A percentile compares a stretch with the other conserved stretches of the same genome.
Evolutionary conservation across 179 eudicot species (phyloP).

Genomic region (Camellia oleifera): DNA sequence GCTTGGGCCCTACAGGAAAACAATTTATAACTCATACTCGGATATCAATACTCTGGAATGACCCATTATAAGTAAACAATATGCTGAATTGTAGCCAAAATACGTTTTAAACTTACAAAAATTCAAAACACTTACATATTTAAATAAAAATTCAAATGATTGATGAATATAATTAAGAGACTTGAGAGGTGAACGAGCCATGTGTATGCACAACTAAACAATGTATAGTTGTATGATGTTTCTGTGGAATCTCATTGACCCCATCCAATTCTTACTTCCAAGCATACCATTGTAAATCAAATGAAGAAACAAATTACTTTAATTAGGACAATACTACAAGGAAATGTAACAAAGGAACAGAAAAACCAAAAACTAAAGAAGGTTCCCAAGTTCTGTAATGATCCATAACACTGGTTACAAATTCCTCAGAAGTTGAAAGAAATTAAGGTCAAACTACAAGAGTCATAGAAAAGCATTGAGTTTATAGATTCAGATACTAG

Average conservation of each 20-base stretch:
- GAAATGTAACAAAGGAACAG: not conserved
- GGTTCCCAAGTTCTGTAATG: not conserved
- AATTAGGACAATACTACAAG: not conserved
- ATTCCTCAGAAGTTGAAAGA: not conserved
- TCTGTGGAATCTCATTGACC: not conserved
- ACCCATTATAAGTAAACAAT: not conserved
- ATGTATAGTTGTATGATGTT: not conserved
- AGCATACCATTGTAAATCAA: not conserved
- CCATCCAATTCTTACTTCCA: not conserved
- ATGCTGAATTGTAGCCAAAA: not conserved
- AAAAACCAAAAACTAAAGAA: not conserved
- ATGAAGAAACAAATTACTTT: not conserved
- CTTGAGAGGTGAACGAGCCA: not conserved
- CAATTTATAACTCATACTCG: conserved; percentile 6
- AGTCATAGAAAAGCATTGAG: not conserved
- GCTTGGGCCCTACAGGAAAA: conserved; percentile 63
- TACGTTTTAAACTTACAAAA: not conserved
- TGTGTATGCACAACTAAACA: not conserved
- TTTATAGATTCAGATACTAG: not conserved
- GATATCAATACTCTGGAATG: not conserved
- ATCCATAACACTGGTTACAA: not conserved
- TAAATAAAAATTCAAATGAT: not conserved
- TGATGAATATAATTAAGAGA: not conserved
- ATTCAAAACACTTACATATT: not conserved
- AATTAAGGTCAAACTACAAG: not conserved